Conservation (phyloP, 805 yeast species). For the Sugiyamaella qingdaonensis region DNA sequence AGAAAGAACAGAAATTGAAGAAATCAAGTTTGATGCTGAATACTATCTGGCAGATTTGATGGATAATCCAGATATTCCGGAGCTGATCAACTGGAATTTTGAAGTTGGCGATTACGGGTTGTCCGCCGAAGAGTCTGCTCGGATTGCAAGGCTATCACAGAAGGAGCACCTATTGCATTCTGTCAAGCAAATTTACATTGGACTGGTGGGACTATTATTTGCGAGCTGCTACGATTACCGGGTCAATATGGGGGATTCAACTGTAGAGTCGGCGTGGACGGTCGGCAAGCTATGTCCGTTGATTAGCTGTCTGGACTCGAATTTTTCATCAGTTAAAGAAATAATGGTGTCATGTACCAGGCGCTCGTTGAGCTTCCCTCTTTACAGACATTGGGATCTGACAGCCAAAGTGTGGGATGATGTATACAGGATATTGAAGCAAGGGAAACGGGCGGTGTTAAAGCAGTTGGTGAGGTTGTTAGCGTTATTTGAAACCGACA, state of each 20-base stretch:
- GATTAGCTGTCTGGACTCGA: slow-evolving; percentile 61
- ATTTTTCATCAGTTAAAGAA: slow-evolving; percentile 43
- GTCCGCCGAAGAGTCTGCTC: slow-evolving; percentile 56
- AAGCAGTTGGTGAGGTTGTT: slow-evolving; percentile 55
- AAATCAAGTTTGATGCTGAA: slow-evolving; percentile 78
- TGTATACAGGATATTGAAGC: slow-evolving; percentile 56
- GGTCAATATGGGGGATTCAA: slow-evolving; percentile 65
- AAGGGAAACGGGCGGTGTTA: slow-evolving; percentile 66
- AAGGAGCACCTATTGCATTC: slow-evolving; percentile 51
- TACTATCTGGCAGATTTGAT: slow-evolving; percentile 80
- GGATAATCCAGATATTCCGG: slow-evolving; percentile 51
- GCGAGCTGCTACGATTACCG: slow-evolving; percentile 72
- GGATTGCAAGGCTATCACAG: slow-evolving; percentile 65
- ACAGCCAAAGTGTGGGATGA: slow-evolving; percentile 68
- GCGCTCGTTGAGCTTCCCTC: slow-evolving; percentile 74
- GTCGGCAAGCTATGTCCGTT: slow-evolving; percentile 85
- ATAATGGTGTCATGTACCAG: slow-evolving; percentile 59
- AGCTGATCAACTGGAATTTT: slow-evolving; percentile 31
- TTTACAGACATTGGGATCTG: slow-evolving; percentile 67
- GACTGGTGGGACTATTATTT: slow-evolving; percentile 64
- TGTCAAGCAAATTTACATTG: slow-evolving; percentile 53
- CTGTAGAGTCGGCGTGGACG: slow-evolving; percentile 90
- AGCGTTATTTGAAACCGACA: slow-evolving; percentile 65
- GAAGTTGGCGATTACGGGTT: slow-evolving; percentile 31
- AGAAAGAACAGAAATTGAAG: slow-evolving; percentile 64